Evolutionary conservation across 805 yeast species (phyloP).

Genomic region (Teunomyces atbi): DNA sequence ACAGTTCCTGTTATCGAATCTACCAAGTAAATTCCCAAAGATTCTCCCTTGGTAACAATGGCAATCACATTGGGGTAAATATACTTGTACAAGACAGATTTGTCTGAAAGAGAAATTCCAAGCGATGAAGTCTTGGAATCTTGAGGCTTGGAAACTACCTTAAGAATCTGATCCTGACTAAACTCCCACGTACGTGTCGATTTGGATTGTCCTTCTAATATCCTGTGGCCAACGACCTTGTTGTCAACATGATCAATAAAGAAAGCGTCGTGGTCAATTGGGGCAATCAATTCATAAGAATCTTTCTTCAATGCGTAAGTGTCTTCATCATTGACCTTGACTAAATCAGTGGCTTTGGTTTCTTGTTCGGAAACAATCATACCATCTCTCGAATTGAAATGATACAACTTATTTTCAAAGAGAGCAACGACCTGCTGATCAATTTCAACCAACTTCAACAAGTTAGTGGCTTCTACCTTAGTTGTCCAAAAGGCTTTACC

Average conservation of each 20-base stretch:
- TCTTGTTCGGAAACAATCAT: conserved; percentile 1
- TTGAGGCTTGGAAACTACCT: conserved; percentile 19
- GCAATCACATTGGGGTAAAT: conserved; percentile 67
- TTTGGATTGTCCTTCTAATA: conserved; percentile 8
- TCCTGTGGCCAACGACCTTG: conserved; percentile 20
- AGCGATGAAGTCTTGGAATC: conserved; percentile 43
- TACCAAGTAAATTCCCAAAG: conserved; percentile 50
- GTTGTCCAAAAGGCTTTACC: conserved; percentile 8
- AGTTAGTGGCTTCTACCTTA: background rate
- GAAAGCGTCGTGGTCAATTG: conserved; percentile 10
- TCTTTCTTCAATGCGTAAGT: background rate
- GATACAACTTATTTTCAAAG: conserved; percentile 9
- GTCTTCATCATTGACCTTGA: background rate
- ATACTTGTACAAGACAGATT: conserved; percentile 80
- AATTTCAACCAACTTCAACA: conserved; percentile 12
- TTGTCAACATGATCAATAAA: conserved; percentile 13
- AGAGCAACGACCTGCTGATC: conserved; percentile 14
- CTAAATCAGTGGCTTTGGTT: background rate
- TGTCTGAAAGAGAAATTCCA: conserved; percentile 67
- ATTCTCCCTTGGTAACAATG: conserved; percentile 35
- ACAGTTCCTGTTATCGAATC: conserved; percentile 72
- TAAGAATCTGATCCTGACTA: conserved; percentile 16
- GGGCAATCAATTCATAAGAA: background rate
- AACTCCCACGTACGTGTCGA: conserved; percentile 33
- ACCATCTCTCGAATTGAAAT: conserved; percentile 17